Percentiles rank a stretch among this genome's conserved stretches.
Conservation (phyloP, 2,329 filamentous ascomycete species). For the Alternaria infectoria region DNA sequence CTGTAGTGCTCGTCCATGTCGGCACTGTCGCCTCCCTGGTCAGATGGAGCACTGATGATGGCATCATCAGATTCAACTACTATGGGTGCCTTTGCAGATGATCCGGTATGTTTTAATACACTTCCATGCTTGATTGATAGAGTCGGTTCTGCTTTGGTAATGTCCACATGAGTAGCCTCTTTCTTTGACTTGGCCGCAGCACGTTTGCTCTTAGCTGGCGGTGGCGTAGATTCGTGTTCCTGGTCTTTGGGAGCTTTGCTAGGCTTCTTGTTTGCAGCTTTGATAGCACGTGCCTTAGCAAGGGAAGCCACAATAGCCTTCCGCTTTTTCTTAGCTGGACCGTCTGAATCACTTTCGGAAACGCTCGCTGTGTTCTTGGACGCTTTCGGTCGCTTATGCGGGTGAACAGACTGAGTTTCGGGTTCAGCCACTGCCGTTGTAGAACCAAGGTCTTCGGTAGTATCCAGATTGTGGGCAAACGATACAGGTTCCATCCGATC, state of each 20-base stretch:
- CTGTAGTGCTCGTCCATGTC: neutral
- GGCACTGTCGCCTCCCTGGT: neutral
- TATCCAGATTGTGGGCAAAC: neutral
- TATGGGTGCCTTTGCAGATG: neutral
- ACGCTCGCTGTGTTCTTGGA: neutral
- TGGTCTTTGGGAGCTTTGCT: neutral
- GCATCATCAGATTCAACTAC: neutral
- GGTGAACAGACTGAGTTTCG: neutral
- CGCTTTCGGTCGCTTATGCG: neutral
- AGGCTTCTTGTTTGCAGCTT: neutral
- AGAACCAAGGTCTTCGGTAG: neutral
- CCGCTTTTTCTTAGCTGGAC: conserved; percentile 9
- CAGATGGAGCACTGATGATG: neutral
- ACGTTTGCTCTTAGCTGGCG: neutral
- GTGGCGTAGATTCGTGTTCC: no score
- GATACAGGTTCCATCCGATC: neutral
- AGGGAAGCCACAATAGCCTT: neutral
- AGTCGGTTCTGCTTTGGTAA: no score
- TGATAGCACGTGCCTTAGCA: neutral
- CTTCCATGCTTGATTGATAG: neutral
- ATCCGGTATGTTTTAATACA: neutral
- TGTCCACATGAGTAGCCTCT: neutral
- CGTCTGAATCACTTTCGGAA: conserved; percentile 9
- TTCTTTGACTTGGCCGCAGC: neutral
- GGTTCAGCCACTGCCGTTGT: neutral